Conservation (phyloP, 2,329 filamentous ascomycete genomes). For the Pseudocercospora pini-densiflorae region DNA sequence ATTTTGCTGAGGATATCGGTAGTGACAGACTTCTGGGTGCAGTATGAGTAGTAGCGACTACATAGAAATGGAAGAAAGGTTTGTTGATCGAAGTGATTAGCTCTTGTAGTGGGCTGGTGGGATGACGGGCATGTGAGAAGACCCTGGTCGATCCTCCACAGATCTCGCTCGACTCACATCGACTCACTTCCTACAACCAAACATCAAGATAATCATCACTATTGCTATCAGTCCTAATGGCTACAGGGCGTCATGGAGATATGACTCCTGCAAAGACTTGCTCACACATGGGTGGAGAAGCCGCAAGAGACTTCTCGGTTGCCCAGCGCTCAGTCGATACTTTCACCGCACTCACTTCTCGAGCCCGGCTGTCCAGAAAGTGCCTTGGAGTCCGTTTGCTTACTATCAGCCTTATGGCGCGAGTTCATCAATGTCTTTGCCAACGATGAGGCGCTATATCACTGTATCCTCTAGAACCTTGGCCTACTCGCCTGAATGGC, state of each 20-base stretch:
- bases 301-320: too few relatives aligned
- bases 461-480: background rate
- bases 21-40: slow-evolving; percentile 12
- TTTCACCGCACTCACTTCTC: too few relatives aligned
- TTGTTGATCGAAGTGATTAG: background rate
- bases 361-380: too few relatives aligned
- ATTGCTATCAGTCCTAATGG: background rate
- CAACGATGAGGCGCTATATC: background rate
- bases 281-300: too few relatives aligned
- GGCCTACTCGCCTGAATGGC: background rate
- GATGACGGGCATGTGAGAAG: background rate
- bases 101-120: background rate
- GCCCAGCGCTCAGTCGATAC: too few relatives aligned
- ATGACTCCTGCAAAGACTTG: too few relatives aligned
- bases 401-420: too few relatives aligned
- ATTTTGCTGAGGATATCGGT: slow-evolving; percentile 24
- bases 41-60: background rate
- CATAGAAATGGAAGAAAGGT: background rate
- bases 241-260: background rate
- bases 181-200: background rate
- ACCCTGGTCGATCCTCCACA: background rate
- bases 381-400: too few relatives aligned
- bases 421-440: background rate
- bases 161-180: background rate
- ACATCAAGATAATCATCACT: background rate